A percentile compares a stretch with the other conserved stretches of the same genome.
phyloP scores from a whole-genome alignment of 768 basidiomycete genomes.

The Auricularia sp. region DNA sequence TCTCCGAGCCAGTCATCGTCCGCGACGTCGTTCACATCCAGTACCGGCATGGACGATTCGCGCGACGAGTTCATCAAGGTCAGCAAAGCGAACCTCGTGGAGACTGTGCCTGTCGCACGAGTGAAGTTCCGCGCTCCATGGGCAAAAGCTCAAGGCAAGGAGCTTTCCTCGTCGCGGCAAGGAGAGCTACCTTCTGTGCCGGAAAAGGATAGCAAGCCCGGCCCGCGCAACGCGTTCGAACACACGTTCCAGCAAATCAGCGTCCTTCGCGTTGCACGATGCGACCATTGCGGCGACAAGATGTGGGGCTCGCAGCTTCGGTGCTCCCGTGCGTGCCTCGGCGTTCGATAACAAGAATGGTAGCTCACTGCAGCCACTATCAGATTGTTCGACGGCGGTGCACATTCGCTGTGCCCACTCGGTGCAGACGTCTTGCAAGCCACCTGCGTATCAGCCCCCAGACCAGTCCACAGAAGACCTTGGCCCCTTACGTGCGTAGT shows the following conservation, averaged over 20 bases:
- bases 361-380: neutral
- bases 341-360: neutral
- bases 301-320: slow-evolving; percentile 97
- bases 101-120: neutral
- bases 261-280: slow-evolving; percentile 78
- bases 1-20: neutral
- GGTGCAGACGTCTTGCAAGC: slow-evolving; percentile 55
- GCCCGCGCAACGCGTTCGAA: slow-evolving; percentile 34
- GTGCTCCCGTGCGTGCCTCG: slow-evolving; percentile 62
- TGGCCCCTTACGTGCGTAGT: slow-evolving; percentile 23
- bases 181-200: slow-evolving; percentile 12
- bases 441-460: slow-evolving; percentile 11
- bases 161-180: neutral
- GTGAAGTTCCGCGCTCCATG: slow-evolving; percentile 28
- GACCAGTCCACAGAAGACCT: slow-evolving; percentile 19
- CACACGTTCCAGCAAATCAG: slow-evolving; percentile 88
- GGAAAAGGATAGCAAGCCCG: slow-evolving; percentile 14
- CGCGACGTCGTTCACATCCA: neutral
- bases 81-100: neutral
- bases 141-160: slow-evolving; percentile 36
- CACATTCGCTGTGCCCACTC: slow-evolving; percentile 78
- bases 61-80: slow-evolving; percentile 3
- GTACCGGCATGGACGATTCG: slow-evolving; percentile 1
- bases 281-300: slow-evolving; percentile 95
- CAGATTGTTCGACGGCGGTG: slow-evolving; percentile 77